Evolutionary conservation across 1,284 basidiomycete species (phyloP), one percentile per base, ranked within the genome.

Genomic region (Tilletia horrida): DNA sequence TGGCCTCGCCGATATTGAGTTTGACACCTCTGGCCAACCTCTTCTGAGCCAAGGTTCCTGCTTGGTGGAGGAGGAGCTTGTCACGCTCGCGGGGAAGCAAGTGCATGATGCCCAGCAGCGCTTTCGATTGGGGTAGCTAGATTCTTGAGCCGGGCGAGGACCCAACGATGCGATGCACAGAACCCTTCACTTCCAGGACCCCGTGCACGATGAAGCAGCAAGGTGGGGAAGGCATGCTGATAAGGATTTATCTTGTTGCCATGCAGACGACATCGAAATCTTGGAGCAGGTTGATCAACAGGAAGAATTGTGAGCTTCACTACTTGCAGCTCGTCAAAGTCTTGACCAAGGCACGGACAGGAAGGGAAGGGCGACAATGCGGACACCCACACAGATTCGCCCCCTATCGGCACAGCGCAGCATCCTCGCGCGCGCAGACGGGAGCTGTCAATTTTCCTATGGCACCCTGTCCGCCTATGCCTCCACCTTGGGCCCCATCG

Each of bases 1-100:
- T 88, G 0, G 93, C 89, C 83, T 99, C 96, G 9, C 90, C 87
- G 71, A 88, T 84, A 83, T 97, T 98, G 63, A 98, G 87, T 48
- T 86, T 86, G 40, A 95, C 82, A 9, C 95, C 96, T 25, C 95
- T 87, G 4, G 95, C 94, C 9, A 99, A 88, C 27, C 96, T 90
- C 76, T 92, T 90, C 84, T 98, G 95, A 1, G 96, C 93, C 8
- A 98, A 87, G 68, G 87, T 57, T 40, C 80, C 80, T 31, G 72
- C 76, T 50, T 67, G 66, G 67, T 77, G 73, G 52, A 81, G 72
- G 27, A 76, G 63, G 13, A 81, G 70, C 71, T 81, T 81, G 67
- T 81, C 80, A 21, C 73, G 68, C 66, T 81, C 80, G 14, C 78
- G 68, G 2, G 80, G 80, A 13, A 80, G 73, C 2, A 81, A 72